Evolutionary conservation across 2,329 filamentous ascomycete species (phyloP).

Genomic region (Colletotrichum karsti): DNA sequence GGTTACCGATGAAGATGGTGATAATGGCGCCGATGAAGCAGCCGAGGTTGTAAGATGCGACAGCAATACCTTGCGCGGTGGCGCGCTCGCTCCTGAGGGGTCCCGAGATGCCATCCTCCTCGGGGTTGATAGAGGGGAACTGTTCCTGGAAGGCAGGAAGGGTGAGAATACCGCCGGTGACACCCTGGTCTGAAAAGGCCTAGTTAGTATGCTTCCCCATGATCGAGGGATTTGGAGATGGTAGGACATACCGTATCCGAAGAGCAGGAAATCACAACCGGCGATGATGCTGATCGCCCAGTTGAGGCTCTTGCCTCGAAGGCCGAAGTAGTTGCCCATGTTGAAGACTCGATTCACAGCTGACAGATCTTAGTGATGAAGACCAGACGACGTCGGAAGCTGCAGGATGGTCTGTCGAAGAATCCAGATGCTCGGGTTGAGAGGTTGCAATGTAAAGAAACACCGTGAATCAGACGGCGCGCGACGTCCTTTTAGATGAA

Average conservation of each 20-base stretch:
- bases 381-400: conserved; percentile 9
- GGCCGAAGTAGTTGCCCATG: conserved; percentile 64
- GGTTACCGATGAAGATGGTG: conserved; percentile 38
- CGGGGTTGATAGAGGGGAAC: conserved; percentile 48
- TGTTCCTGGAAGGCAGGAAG: conserved; percentile 66
- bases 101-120: conserved; percentile 34
- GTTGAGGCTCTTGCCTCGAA: conserved; percentile 72
- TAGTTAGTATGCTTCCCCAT: conserved; percentile 27
- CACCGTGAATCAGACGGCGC: neutral
- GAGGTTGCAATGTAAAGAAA: neutral
- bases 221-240: neutral
- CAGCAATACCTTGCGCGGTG: conserved; percentile 61
- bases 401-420: neutral
- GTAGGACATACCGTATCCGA: conserved; percentile 57
- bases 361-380: neutral
- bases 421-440: neutral
- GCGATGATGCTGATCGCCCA: conserved; percentile 76
- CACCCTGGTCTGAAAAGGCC: conserved; percentile 71
- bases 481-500: conserved; percentile 28
- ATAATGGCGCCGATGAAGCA: conserved; percentile 62
- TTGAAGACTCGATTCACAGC: conserved; percentile 20
- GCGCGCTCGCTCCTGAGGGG: conserved; percentile 51
- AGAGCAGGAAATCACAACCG: conserved; percentile 75
- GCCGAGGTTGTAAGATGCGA: conserved; percentile 67
- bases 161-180: conserved; percentile 80